Conservation (phyloP, 2,329 filamentous ascomycete genomes). For the Stemphylium beticola region DNA sequence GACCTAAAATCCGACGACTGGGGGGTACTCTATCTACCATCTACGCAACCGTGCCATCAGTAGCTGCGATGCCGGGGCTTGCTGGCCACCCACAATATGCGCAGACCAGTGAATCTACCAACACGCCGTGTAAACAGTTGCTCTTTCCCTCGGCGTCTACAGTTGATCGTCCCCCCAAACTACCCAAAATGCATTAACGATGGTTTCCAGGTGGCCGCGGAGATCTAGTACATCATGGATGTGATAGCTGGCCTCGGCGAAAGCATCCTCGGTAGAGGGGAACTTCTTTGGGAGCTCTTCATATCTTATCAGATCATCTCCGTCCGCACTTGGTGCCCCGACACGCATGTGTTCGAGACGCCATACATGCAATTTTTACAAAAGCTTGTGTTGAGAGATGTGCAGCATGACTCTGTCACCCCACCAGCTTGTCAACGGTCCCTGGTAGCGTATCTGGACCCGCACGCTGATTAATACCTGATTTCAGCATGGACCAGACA, state of each 20-base stretch:
- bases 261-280: constrained; percentile 20
- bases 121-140: neutral
- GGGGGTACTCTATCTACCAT: constrained; percentile 6
- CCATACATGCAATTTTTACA: neutral
- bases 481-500: neutral
- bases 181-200: neutral
- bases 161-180: neutral
- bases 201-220: constrained; percentile 10
- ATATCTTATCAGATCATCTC: constrained; percentile 42
- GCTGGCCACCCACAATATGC: neutral
- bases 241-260: constrained; percentile 23
- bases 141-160: neutral
- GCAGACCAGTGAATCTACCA: neutral
- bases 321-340: constrained; percentile 13
- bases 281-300: constrained; percentile 13
- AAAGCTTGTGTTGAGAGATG: constrained; percentile 3
- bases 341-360: neutral
- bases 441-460: constrained; percentile 4
- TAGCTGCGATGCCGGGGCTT: constrained; percentile 11
- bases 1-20: constrained; percentile 17
- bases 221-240: constrained; percentile 18
- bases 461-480: constrained; percentile 8
- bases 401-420: constrained; percentile 3
- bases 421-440: neutral
- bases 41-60: constrained; percentile 7